phyloP scores from a whole-genome alignment of 176 grass and related monocot genomes.

The Phoenix roebelenii region DNA sequence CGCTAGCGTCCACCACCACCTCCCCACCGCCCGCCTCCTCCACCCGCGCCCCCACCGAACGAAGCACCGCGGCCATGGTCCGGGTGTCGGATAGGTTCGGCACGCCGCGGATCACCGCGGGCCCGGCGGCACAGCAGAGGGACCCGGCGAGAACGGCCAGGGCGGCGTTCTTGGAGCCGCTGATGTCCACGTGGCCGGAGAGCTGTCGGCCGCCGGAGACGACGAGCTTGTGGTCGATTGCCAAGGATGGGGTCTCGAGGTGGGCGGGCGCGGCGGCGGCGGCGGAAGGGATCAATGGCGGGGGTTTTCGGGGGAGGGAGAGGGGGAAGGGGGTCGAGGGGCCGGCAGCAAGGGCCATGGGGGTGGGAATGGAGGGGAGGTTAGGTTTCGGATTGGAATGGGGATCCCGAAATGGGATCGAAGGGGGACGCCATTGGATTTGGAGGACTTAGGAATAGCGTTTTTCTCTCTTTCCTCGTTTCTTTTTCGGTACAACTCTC shows the following conservation, averaged over 20 bases:
- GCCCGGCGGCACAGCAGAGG: slow-evolving; percentile 13
- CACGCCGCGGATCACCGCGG: slow-evolving; percentile 1
- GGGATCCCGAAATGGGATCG: no score
- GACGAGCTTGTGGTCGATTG: background rate
- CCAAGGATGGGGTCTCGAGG: background rate
- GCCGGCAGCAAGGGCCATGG: background rate
- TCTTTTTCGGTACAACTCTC: no score
- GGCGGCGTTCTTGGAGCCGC: slow-evolving; percentile 20
- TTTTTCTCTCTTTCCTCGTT: no score
- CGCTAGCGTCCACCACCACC: slow-evolving; percentile 4
- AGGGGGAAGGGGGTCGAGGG: background rate
- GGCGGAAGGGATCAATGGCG: background rate
- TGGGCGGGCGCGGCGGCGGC: background rate
- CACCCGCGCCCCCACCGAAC: slow-evolving; percentile 6
- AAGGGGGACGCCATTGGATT: no score
- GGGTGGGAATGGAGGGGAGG: background rate
- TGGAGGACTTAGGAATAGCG: no score
- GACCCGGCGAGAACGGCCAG: slow-evolving; percentile 10
- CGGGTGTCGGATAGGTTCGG: slow-evolving; percentile 14
- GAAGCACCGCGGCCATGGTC: slow-evolving; percentile 10
- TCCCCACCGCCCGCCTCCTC: slow-evolving; percentile 8
- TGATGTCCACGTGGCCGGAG: slow-evolving; percentile 15
- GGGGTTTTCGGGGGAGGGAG: background rate
- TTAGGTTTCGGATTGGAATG: background rate
- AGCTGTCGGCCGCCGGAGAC: slow-evolving; percentile 6